These are phyloP conservation scores for Raffaelea albimanens DNA, from an alignment of 2,329 filamentous ascomycete genomes.

Conservation along the genomic window DNA sequence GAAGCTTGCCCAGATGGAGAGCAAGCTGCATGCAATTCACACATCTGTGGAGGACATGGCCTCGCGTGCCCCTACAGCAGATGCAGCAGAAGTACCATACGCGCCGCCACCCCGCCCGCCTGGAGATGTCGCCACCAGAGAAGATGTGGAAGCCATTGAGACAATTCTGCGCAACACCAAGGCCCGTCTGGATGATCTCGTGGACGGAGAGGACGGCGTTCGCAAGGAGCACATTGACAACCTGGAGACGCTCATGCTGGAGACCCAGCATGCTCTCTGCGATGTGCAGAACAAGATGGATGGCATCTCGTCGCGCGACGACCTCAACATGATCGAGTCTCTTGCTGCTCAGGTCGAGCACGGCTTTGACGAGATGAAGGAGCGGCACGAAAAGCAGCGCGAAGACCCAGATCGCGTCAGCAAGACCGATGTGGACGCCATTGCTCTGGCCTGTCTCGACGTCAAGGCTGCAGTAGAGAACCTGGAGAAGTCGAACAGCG, in stretches of 20 bases:
- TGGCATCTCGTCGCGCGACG: conserved; percentile 57
- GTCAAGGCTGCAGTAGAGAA: conserved; percentile 72
- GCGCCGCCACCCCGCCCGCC: conserved; percentile 10
- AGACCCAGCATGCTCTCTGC: conserved; percentile 65
- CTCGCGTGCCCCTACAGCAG: conserved; percentile 14
- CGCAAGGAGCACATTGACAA: conserved; percentile 56
- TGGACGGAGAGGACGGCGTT: conserved; percentile 63
- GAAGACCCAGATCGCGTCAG: conserved; percentile 53
- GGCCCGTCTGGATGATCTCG: conserved; percentile 69
- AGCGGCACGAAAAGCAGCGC: conserved; percentile 40
- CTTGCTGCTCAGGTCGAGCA: conserved; percentile 70
- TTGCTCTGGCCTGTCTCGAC: conserved; percentile 75
- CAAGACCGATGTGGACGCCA: conserved; percentile 72
- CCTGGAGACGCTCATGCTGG: conserved; percentile 57
- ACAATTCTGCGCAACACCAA: conserved; percentile 86
- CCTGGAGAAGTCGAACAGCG: conserved; percentile 55
- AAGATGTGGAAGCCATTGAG: conserved; percentile 86
- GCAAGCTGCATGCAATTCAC: conserved; percentile 37
- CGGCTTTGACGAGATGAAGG: conserved; percentile 65
- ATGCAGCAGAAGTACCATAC: neutral
- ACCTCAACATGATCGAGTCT: conserved; percentile 66
- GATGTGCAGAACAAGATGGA: conserved; percentile 16
- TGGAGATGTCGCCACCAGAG: conserved; percentile 54
- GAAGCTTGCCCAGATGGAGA: conserved; percentile 32
- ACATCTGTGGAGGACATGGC: conserved; percentile 25